Base-by-base conservation (phyloP, 805 yeast species). In the Candida boleticola region DNA sequence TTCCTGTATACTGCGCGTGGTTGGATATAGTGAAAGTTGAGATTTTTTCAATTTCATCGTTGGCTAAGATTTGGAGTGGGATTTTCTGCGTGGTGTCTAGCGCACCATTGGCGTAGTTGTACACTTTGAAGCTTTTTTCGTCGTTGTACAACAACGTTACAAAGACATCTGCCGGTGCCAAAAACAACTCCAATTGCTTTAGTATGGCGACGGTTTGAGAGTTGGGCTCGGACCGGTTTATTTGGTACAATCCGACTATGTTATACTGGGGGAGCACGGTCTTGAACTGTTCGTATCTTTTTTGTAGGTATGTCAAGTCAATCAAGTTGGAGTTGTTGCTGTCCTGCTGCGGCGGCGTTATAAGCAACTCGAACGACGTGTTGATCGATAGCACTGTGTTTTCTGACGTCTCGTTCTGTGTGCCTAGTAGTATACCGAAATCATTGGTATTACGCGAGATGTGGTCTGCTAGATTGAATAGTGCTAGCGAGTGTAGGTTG, bases 341-440 rank as follows among this genome's bases (percentile, higher is more conserved):
- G n/a, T n/a, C n/a, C 5, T 19, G 22, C 20, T 7, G 11, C 11
- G 20, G 6, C 6, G 17, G 11, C 16, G 16, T 26, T 13, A 54
- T 36, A 23, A 60, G 42, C 17, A 63, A 42, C 36, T 65, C 73
- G 43, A 66, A 64, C 4, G 66, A 57, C n/a, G 59, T 60, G 18
- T 40, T 20, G 5, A 60, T 47, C 1, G 47, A 43, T 3, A 56
- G 44, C n/a, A 27, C 36, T 1, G 30, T 21, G 3, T 42, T 48
- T 10, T 50, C 44, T 3, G 20, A 40, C 5, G 29, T 16, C 11
- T 11, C 27, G 27, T 7, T 23, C 13, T 13, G 14, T n/a, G 36
- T 25, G 1, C 73, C 73, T 13, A 65, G 41, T 17, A 68, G 42
- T 3, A 64, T 51, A 0, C 73, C 74, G 43, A 54, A 49, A 2